Base-by-base conservation (phyloP, 768 basidiomycete species). In the Russula earlei region DNA sequence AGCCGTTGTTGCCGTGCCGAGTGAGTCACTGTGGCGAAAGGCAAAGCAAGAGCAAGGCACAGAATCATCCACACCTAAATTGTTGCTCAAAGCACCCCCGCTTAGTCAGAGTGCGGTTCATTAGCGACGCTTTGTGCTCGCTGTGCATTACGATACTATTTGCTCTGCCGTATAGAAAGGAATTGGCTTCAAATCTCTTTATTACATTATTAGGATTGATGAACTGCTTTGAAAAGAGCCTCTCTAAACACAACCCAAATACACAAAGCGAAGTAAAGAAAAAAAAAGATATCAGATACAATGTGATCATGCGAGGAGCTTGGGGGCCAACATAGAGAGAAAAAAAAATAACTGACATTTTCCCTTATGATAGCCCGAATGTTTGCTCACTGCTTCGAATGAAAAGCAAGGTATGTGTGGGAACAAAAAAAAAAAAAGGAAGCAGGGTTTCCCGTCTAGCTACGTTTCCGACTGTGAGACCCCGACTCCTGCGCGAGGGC, bases 381-480 rank as follows among this genome's bases (percentile, higher is more conserved):
- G 49, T 5, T 20, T 20, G 5, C 15, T 17, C 17, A 50, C 17
- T 3, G 37, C 10, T 25, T 49, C 8, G 27, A 41, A 51, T 34
- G n/a, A 38, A 47, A 34, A 38, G 44, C 15, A 48, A 33, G 38
- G 46, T 54, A 41, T 51, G 34, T 34, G 33, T 34, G n/a, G 11
- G 38, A 34, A 38, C n/a, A 19, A 37, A 40, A 22, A 31, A 37
- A 24, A 11, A 27, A 15, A 24, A 11, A 22, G 12, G n/a, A n/a
- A n/a, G n/a, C n/a, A n/a, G n/a, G n/a, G n/a, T n/a, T n/a, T 10
- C 15, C 12, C 19, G 8, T 36, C 49, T 60, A 62, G 7, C 49
- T 53, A 33, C 38, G 55, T 41, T 56, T 60, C 38, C 52, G 54
- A 37, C 55, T 56, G 12, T 38, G 33, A 20, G 61, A 60, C 11